Base-by-base conservation (phyloP, 2,329 filamentous ascomycete species). In the Penicillium sp. region DNA sequence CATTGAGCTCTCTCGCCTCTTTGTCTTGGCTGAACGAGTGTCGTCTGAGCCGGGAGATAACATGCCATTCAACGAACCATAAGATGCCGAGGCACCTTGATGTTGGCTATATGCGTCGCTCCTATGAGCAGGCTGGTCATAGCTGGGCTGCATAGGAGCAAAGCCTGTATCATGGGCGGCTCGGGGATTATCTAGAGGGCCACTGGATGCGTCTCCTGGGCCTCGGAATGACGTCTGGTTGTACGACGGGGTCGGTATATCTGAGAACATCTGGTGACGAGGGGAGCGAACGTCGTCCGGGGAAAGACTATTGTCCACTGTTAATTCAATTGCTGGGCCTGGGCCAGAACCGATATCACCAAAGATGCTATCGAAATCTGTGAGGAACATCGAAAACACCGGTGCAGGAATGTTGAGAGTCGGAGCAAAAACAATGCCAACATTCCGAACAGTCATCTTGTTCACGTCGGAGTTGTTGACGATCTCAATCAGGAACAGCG, bases 371-470 rank as follows among this genome's bases (percentile, higher is more conserved):
- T 90, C 84, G 70, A 91, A 97, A 68, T 98, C 93, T 62, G 95
- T 93, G 56, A 99, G 82, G 74, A 99, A 95, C 73, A 96, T 84
- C 3, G 93, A 92, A 72, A 99, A 97, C 11, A 99, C 89, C 0
- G 93, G 93, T 0, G 92, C 92, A 0, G 95, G 93, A 44, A 99
- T 96, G 73, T 98, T 98, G 53, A 99, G 83, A 0, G 95, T 98
- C 0, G 95, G 95, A 16, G 95, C 96, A 74, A 99, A 99, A 55
- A 99, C 93, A 66, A 99, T 98, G 62, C 95, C 93, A 53, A 99
- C 91, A 70, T 99, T 99, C 63, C 93, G 88, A 52, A 97, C 90
- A 11, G 90, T 97, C 95, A 99, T 99, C 81, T 97, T 98, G 80
- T 99, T 99, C 60, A 89, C 81, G 66, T 90, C 88, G 7, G 91